phyloP scores from a whole-genome alignment of 805 yeast species.

The Zygotorulaspora chibaensis region DNA sequence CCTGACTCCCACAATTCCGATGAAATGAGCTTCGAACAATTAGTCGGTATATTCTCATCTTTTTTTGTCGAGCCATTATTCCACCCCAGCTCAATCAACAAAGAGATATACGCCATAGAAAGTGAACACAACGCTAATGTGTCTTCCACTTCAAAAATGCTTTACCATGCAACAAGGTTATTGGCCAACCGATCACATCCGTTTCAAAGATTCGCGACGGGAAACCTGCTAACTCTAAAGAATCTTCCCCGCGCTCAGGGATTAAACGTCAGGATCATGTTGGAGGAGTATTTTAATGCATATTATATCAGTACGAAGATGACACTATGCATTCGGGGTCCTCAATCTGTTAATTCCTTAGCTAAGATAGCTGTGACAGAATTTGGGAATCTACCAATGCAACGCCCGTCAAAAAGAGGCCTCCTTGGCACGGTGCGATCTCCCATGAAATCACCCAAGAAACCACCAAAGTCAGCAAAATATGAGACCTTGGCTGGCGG shows the following conservation, averaged over 20 bases:
- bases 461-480: conserved; percentile 1
- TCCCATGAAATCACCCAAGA: conserved; percentile 2
- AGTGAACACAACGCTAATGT: conserved; percentile 63
- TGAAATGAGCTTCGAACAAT: conserved; percentile 42
- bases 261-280: conserved; percentile 35
- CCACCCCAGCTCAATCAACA: conserved; percentile 37
- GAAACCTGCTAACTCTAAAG: conserved; percentile 49
- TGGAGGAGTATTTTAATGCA: conserved; percentile 39
- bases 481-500: neutral
- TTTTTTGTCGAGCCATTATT: conserved; percentile 51
- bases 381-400: conserved; percentile 38
- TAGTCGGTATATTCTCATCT: conserved; percentile 48
- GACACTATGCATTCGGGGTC: conserved; percentile 59
- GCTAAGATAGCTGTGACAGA: conserved; percentile 46
- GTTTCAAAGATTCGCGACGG: conserved; percentile 63
- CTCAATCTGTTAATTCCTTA: conserved; percentile 57
- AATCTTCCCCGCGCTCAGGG: conserved; percentile 35
- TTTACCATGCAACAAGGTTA: conserved; percentile 56
- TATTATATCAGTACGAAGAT: conserved; percentile 47
- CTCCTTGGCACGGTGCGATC: neutral
- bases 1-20: conserved; percentile 40
- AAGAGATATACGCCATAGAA: conserved; percentile 58
- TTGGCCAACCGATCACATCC: conserved; percentile 47
- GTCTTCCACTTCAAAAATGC: conserved; percentile 40
- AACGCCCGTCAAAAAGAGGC: neutral